A percentile compares a stretch with the other conserved stretches of the same genome.
These are phyloP conservation scores for Hypocrella siamensis DNA, from an alignment of 2,329 filamentous ascomycete species.

Conservation along the genomic window DNA sequence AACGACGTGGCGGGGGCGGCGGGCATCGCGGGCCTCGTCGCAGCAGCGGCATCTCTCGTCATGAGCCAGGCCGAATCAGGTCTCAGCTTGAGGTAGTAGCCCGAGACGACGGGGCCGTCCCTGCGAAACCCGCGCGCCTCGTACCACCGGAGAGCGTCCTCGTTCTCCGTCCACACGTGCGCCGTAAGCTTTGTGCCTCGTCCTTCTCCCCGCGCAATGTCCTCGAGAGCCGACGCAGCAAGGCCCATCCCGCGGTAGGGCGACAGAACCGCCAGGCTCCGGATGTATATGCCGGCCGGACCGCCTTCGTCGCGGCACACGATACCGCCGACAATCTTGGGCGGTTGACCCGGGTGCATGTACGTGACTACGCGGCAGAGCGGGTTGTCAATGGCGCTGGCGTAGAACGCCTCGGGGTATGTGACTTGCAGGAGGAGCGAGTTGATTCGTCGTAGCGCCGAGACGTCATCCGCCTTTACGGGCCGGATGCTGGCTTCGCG, in stretches of 20 bases:
- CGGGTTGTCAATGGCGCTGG: conserved; percentile 31
- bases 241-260: conserved; percentile 47
- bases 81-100: conserved; percentile 47
- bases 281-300: conserved; percentile 42
- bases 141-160: conserved; percentile 49
- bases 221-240: conserved; percentile 38
- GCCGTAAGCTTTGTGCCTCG: conserved; percentile 29
- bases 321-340: conserved; percentile 6
- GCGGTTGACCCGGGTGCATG: conserved; percentile 22
- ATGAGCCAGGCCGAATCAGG: conserved; percentile 48
- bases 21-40: neutral
- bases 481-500: conserved; percentile 35
- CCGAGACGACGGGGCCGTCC: conserved; percentile 29
- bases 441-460: conserved; percentile 48
- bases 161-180: conserved; percentile 54
- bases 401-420: conserved; percentile 51
- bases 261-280: conserved; percentile 45
- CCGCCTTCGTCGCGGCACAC: conserved; percentile 3
- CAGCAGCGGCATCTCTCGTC: conserved; percentile 16
- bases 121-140: conserved; percentile 37
- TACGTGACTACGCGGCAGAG: conserved; percentile 47
- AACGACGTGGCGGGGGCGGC: conserved; percentile 23
- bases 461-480: conserved; percentile 34
- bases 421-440: conserved; percentile 46
- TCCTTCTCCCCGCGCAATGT: conserved; percentile 15